phyloP scores from a whole-genome alignment of 805 yeast species.

The Wickerhamomyces subpelliculosus region DNA sequence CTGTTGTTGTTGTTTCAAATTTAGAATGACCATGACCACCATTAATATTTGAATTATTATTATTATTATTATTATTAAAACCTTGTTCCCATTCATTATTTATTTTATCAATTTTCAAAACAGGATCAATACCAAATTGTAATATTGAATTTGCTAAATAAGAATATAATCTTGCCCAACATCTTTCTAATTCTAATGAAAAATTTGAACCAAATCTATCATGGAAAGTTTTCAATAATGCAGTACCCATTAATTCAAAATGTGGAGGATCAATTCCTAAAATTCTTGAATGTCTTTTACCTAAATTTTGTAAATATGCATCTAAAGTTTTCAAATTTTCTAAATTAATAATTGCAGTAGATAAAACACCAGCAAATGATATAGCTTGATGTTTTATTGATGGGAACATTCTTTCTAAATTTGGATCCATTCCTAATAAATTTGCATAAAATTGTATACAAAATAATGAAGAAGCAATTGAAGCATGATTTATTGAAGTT shows the following conservation, averaged over 20 bases:
- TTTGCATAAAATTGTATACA: conserved; percentile 74
- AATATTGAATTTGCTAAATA: conserved; percentile 62
- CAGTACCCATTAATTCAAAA: conserved; percentile 69
- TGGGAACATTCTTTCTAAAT: conserved; percentile 60
- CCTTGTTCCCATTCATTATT: conserved; percentile 2
- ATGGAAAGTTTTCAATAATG: conserved; percentile 58
- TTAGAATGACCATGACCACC: no score
- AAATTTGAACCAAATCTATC: conserved; percentile 51
- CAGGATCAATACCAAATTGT: conserved; percentile 39
- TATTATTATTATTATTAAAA: no score
- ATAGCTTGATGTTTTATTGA: conserved; percentile 73
- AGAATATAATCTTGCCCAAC: conserved; percentile 66
- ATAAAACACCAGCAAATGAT: conserved; percentile 72
- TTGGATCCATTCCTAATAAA: conserved; percentile 52
- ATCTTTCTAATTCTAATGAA: conserved; percentile 53
- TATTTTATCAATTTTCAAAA: conserved; percentile 25
- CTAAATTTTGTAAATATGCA: conserved; percentile 54
- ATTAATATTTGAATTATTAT: no score
- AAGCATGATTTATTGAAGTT: conserved; percentile 11
- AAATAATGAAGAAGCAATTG: conserved; percentile 52
- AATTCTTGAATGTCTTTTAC: conserved; percentile 70
- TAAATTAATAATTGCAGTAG: conserved; percentile 57
- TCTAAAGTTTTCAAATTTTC: conserved; percentile 53
- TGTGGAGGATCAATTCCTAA: conserved; percentile 64
- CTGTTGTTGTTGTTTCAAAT: no score